Evolutionary conservation across 495 filamentous ascomycete species (phyloP).

Genomic region (Lichenothelia convexa): DNA sequence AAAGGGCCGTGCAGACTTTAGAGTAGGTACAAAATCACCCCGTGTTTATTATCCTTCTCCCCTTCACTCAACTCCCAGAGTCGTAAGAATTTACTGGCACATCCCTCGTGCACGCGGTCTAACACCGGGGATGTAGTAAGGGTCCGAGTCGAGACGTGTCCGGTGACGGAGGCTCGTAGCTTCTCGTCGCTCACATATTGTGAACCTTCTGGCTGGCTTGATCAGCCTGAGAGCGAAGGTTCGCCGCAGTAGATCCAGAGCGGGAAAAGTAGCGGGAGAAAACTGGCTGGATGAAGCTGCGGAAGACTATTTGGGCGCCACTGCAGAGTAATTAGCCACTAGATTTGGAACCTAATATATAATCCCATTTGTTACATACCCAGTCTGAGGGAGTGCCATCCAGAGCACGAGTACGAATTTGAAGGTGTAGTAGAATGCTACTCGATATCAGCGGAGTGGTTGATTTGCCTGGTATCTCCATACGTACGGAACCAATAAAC

Average conservation of each 20-base stretch:
- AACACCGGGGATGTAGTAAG: too few species aligned
- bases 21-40: too few species aligned
- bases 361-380: conserved; percentile 36
- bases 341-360: conserved; percentile 12
- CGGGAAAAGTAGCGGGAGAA: conserved; percentile 75
- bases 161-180: neutral
- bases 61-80: too few species aligned
- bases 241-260: conserved; percentile 58
- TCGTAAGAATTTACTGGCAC: too few species aligned
- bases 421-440: conserved; percentile 98
- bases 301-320: conserved; percentile 91
- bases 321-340: conserved; percentile 25
- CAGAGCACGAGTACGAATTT: conserved; percentile 94
- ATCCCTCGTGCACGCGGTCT: too few species aligned
- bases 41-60: too few species aligned
- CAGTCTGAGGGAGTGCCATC: conserved; percentile 87
- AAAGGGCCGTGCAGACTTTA: too few species aligned
- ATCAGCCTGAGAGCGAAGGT: conserved; percentile 82
- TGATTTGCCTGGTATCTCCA: neutral
- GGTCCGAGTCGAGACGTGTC: neutral
- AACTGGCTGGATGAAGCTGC: conserved; percentile 80
- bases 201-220: conserved; percentile 32
- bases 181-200: neutral
- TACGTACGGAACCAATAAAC: conserved; percentile 95
- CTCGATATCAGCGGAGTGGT: neutral